Evolutionary conservation across 1,284 basidiomycete species (phyloP), one percentile per base, ranked within the genome.

Genomic region (Cryptococcus depauperatus): DNA sequence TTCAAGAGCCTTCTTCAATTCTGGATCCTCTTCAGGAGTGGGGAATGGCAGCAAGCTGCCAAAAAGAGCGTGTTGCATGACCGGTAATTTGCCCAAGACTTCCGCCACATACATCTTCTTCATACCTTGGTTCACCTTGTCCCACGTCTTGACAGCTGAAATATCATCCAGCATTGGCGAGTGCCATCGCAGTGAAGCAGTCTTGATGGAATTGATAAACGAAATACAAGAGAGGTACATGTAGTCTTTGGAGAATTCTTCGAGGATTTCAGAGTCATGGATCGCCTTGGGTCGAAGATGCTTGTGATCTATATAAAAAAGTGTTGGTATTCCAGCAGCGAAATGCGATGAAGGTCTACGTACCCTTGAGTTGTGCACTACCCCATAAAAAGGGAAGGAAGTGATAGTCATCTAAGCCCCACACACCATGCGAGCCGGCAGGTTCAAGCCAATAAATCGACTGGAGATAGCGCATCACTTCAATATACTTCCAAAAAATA

Each of bases 121-220:
- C 90, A 98, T 96, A 9, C 93, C 95, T n/a, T 77, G 73, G 68
- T 98, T 96, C 54, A 97, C 90, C 68, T 97, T 97, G 62, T 85
- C 82, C 92, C 92, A 97, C 2, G 88, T 86, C 71, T 92, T 95
- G 44, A 95, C 93, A 4, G 83, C 89, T 0, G 90, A 93, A 50
- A 98, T 98, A 66, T 97, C 93, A 64, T 97, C 90, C 10, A 98
- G 78, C 93, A 98, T 98, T 0, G 93, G 95, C 1, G 90, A 96
- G 72, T 98, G 95, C 95, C 93, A 98, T 41, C 92, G 78, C 3
- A 98, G 75, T 0, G 89, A 91, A 0, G 91, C 91, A 0, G 91
- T 92, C 70, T 98, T 97, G 61, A 95, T 88, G 14, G 88, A 90
- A 69, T 97, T 97, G 73, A 97, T 97, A 68, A 96, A 97, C 43